A percentile compares a stretch with the other conserved stretches of the same genome.
Evolutionary conservation across 2,329 filamentous ascomycete genomes (phyloP).

Genomic region (Ceratocystis cubensis): DNA sequence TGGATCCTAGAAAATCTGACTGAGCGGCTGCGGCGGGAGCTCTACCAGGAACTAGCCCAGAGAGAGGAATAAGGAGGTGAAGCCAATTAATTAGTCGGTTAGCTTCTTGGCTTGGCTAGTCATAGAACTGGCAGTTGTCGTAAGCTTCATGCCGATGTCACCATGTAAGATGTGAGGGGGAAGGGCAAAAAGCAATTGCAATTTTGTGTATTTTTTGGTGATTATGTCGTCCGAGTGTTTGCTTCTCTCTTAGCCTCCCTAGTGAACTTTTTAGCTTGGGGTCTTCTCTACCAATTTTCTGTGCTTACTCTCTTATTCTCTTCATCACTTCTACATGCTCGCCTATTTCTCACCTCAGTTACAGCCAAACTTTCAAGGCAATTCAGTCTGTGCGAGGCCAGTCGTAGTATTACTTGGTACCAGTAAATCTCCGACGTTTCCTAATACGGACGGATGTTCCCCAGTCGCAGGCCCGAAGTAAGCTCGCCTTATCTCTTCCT

Average conservation of each 20-base stretch:
- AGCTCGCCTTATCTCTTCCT: background rate
- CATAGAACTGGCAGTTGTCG: background rate
- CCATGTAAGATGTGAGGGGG: background rate
- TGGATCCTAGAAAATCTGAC: conserved; percentile 59
- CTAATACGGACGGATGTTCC: background rate
- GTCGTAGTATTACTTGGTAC: background rate
- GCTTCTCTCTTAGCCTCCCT: background rate
- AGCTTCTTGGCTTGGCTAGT: background rate
- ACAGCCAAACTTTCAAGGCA: background rate
- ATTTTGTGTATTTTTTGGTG: background rate
- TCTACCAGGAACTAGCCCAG: conserved; percentile 30
- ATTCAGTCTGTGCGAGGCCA: background rate
- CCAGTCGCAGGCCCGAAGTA: background rate
- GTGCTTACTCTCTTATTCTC: background rate
- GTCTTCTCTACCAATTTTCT: background rate
- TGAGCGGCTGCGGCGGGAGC: conserved; percentile 42
- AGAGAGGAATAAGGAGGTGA: conserved; percentile 16
- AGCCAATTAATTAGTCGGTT: too few species aligned
- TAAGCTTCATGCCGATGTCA: background rate
- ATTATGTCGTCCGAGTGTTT: background rate
- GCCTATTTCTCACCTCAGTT: background rate
- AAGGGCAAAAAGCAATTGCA: background rate
- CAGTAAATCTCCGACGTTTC: background rate
- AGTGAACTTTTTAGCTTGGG: background rate
- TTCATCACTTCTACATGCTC: background rate